These are phyloP conservation scores for Fusarium phyllophilum DNA, from an alignment of 2,329 filamentous ascomycete species.

Conservation along the genomic window DNA sequence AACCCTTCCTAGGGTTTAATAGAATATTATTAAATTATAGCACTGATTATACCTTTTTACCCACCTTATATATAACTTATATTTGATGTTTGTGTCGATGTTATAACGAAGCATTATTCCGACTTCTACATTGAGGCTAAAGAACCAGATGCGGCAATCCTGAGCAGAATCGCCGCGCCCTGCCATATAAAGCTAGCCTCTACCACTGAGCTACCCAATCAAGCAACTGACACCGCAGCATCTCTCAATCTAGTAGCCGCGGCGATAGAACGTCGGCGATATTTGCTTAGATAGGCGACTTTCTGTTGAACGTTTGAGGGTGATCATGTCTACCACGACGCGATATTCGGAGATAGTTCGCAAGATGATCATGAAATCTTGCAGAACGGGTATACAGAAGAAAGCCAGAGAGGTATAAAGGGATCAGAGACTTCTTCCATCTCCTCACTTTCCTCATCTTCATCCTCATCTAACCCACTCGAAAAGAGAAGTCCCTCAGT, in stretches of 20 bases:
- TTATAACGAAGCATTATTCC: fast-evolving
- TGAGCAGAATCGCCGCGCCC: fast-evolving
- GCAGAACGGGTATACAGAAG: fast-evolving
- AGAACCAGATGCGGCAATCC: fast-evolving
- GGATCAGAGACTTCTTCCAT: background rate
- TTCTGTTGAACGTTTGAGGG: fast-evolving
- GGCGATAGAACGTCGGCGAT: fast-evolving
- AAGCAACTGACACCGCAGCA: fast-evolving
- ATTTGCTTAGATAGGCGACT: fast-evolving
- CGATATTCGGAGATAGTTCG: background rate
- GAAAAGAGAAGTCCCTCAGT: no score
- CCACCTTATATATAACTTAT: no score
- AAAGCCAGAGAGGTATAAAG: background rate
- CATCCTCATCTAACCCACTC: no score
- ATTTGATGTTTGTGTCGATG: no score
- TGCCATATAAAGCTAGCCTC: background rate
- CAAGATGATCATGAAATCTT: background rate
- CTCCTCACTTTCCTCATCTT: no score
- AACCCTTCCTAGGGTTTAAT: no score
- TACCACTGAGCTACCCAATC: fast-evolving
- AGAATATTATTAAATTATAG: no score
- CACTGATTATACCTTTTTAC: no score
- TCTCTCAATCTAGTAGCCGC: fast-evolving
- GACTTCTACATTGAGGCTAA: fast-evolving
- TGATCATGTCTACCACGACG: no score